Evolutionary conservation across 2,329 filamentous ascomycete species (phyloP), one percentile per base, ranked within the genome.

Genomic region (Penicillium concentricum): DNA sequence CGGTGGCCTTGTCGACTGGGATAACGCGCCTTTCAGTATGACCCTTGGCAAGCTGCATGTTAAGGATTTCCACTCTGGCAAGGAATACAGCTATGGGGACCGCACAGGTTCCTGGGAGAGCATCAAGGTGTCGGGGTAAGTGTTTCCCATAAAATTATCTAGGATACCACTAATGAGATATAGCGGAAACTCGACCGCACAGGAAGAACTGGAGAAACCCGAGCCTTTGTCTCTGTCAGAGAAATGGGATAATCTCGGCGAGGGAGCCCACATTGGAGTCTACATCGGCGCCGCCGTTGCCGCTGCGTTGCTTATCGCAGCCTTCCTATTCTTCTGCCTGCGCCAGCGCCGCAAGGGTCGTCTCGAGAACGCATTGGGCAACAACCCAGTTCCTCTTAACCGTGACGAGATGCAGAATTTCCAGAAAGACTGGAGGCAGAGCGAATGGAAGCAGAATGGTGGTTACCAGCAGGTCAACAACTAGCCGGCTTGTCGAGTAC

Each of bases 21-120:
- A 73, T 35, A 69, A 82, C 22, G 87, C 80, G 0, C 90, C 90
- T 0, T 93, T 84, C 74, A 87, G 81, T 63, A 92, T 93, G 89
- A 84, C 82, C 46, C 82, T 93, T 58, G 82, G 89, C 78, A 83
- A 79, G 41, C 73, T 85, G 16, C 79, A 79, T n/a, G 79, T 82
- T 35, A 64, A 79, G 54, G 84, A 83, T 72, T 87, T 84, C 68
- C 82, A 79, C 38, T 82, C 84, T 2, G 80, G 77, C 52, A 87
- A 85, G 68, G 84, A 87, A 69, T 92, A 92, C 69, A 72, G 80
- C 24, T 92, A 86, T 63, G 81, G 79, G 5, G 87, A 90, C 66
- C 72, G 76, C 30, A 78, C 81, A 0, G 89, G 89, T 51, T 76
- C 74, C 42, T 90, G 81, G 79, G 64, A 88, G 67, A 89, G 86